A percentile compares a stretch with the other conserved stretches of the same genome.
Evolutionary conservation across 306 rosid genomes (phyloP).

Genomic region (Trichosanthes truncata): DNA sequence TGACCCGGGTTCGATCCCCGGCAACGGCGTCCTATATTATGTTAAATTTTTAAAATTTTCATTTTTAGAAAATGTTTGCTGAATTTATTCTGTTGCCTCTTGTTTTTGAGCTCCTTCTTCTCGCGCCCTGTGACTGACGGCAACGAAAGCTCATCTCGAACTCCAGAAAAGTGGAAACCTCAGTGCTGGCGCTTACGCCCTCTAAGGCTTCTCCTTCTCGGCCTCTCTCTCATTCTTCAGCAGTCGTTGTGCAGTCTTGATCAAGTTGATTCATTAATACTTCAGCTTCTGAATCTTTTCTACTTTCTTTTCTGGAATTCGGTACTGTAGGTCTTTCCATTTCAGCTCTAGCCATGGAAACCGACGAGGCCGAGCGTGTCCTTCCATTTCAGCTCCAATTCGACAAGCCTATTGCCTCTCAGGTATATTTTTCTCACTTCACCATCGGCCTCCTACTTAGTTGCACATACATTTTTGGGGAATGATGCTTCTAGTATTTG

Average conservation of each 20-base stretch:
- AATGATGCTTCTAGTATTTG: background rate
- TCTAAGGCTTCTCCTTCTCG: background rate
- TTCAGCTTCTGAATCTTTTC: background rate
- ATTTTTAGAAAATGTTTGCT: too few relatives aligned
- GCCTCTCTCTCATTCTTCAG: background rate
- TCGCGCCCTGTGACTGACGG: background rate
- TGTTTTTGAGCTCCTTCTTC: background rate
- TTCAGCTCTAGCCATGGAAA: slow-evolving; percentile 38
- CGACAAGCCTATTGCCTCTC: slow-evolving; percentile 81
- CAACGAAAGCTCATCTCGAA: background rate
- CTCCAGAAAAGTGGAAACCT: background rate
- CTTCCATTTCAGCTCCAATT: slow-evolving; percentile 88
- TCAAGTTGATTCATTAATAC: background rate
- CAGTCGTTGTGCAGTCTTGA: background rate
- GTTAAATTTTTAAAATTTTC: too few relatives aligned
- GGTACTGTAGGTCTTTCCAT: background rate
- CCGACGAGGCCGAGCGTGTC: slow-evolving; percentile 53
- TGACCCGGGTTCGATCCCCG: too few relatives aligned
- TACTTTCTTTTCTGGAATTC: background rate
- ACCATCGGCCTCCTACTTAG: background rate
- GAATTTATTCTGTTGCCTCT: background rate
- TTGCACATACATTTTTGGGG: background rate
- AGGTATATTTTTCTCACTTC: slow-evolving; percentile 25
- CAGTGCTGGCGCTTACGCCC: background rate
- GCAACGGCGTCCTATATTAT: too few relatives aligned